Evolutionary conservation across 257 asterid species (phyloP).

Genomic region (Leptodermis oblonga): DNA sequence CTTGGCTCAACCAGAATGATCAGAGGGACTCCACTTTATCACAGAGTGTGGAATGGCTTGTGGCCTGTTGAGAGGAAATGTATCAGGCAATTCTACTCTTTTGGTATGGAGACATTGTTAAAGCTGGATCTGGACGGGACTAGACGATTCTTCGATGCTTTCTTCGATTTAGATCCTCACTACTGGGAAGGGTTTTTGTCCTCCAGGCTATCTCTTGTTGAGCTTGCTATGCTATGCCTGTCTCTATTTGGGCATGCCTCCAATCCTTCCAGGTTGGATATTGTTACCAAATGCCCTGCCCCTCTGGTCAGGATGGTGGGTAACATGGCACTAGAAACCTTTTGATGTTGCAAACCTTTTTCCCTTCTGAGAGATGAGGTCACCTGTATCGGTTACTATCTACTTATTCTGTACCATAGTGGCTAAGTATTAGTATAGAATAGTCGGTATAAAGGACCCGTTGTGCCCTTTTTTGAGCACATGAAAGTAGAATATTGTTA

Average conservation of each 20-base stretch:
- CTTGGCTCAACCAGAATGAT: slow-evolving; percentile 85
- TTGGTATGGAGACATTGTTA: slow-evolving; percentile 89
- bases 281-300: slow-evolving; percentile 63
- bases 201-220: slow-evolving; percentile 58
- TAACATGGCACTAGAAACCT: slow-evolving; percentile 60
- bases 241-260: slow-evolving; percentile 65
- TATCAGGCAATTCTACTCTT: slow-evolving; percentile 57
- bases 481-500: neutral
- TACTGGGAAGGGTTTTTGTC: slow-evolving; percentile 81
- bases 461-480: too few relatives aligned
- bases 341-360: slow-evolving; percentile 27
- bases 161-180: slow-evolving; percentile 72
- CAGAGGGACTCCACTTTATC: slow-evolving; percentile 49
- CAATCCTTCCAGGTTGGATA: slow-evolving; percentile 50
- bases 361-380: neutral
- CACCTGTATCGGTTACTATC: too few relatives aligned
- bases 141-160: slow-evolving; percentile 71
- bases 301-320: slow-evolving; percentile 68
- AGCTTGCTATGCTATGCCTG: slow-evolving; percentile 55
- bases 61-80: slow-evolving; percentile 74
- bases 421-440: too few relatives aligned
- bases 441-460: too few relatives aligned
- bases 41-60: slow-evolving; percentile 62
- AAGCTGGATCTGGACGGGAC: slow-evolving; percentile 68
- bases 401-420: too few relatives aligned